Evolutionary conservation across 257 asterid genomes (phyloP).

Genomic region (Fraxinus pennsylvanica): DNA sequence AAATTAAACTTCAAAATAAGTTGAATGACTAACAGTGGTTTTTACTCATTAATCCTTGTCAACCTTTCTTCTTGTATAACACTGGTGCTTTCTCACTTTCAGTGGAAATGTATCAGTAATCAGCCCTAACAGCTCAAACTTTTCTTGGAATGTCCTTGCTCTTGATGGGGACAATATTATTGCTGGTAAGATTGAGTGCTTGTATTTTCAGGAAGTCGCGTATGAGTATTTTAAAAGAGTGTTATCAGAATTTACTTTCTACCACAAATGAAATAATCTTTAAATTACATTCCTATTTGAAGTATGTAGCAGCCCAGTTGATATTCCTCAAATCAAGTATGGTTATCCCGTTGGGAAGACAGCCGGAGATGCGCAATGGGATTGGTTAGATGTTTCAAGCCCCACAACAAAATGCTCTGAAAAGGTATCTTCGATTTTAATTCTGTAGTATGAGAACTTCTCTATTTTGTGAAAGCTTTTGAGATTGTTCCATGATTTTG

Average conservation of each 20-base stretch:
- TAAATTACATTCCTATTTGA: conserved; percentile 21
- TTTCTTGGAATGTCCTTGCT: conserved; percentile 76
- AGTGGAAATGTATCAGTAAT: conserved; percentile 74
- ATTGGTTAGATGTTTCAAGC: conserved; percentile 66
- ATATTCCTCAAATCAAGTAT: conserved; percentile 75
- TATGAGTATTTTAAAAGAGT: not conserved
- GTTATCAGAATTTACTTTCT: conserved; percentile 17
- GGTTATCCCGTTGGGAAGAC: conserved; percentile 47
- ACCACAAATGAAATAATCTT: conserved; percentile 23
- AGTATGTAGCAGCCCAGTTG: conserved; percentile 82
- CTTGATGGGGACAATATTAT: conserved; percentile 65
- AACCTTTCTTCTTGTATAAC: conserved; percentile 2
- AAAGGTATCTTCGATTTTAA: conserved; percentile 40
- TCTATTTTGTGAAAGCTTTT: conserved; percentile 11
- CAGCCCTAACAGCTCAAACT: conserved; percentile 63
- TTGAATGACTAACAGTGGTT: not conserved
- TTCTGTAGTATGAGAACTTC: conserved; percentile 5
- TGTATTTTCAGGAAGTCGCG: not conserved
- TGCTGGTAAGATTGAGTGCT: conserved; percentile 51
- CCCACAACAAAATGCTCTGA: conserved; percentile 66
- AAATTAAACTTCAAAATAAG: not conserved
- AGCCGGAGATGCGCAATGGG: conserved; percentile 54
- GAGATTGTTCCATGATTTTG: conserved; percentile 9
- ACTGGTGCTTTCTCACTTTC: conserved; percentile 27
- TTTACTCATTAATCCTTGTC: not conserved